Conservation (phyloP, 202 grass and related monocot genomes). For the Schoenoplectus triqueter region DNA sequence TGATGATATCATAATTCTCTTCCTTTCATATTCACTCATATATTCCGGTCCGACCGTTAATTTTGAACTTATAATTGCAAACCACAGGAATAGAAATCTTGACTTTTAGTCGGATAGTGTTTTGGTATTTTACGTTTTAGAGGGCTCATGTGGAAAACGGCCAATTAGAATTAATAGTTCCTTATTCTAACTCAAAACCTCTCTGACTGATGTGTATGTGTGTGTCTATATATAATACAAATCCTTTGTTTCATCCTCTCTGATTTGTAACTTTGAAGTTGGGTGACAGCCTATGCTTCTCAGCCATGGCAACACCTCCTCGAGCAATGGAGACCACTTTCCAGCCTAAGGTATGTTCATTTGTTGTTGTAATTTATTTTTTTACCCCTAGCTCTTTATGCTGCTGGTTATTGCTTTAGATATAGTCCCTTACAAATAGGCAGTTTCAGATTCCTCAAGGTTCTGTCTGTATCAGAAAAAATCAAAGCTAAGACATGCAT, state of each 20-base stretch:
- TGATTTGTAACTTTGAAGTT: neutral
- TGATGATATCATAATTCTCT: too few relatives aligned
- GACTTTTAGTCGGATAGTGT: conserved; percentile 1
- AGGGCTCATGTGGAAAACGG: conserved; percentile 6
- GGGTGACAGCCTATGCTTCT: neutral
- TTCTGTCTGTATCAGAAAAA: neutral
- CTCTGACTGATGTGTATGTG: neutral
- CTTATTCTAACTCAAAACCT: neutral
- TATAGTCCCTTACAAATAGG: neutral
- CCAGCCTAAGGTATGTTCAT: neutral
- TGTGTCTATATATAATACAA: conserved; percentile 8
- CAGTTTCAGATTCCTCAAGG: too few relatives aligned
- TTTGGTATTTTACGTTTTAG: neutral
- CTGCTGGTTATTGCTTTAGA: neutral
- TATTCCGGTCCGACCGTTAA: too few relatives aligned
- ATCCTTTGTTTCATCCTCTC: conserved; percentile 15
- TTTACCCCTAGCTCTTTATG: neutral
- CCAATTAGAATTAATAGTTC: neutral
- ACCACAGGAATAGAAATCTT: neutral
- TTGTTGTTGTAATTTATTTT: neutral
- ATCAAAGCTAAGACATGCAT: conserved; percentile 4
- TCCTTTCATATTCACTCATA: too few relatives aligned
- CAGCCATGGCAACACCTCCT: conserved; percentile 28
- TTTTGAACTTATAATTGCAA: neutral
- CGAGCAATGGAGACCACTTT: conserved; percentile 20